phyloP scores from a whole-genome alignment of 2,329 filamentous ascomycete genomes.

The Domatiomyces catenatus region DNA sequence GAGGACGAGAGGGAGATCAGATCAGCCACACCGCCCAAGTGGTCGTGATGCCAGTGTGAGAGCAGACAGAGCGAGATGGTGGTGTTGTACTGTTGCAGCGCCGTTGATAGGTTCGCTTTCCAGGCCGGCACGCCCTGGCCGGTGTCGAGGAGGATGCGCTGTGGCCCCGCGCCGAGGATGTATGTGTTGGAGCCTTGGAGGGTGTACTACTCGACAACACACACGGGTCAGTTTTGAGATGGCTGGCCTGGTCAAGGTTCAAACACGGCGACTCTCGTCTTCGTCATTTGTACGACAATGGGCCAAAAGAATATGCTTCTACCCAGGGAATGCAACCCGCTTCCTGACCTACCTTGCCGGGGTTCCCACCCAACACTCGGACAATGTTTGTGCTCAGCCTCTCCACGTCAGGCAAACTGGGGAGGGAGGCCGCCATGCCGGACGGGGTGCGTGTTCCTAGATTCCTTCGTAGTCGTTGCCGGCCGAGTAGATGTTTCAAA shows the following conservation, averaged over 20 bases:
- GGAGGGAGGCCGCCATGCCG: slow-evolving; percentile 46
- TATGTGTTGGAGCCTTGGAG: slow-evolving; percentile 87
- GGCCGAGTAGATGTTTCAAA: background rate
- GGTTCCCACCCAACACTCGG: slow-evolving; percentile 78
- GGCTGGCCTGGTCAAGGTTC: background rate
- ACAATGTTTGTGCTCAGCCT: slow-evolving; percentile 64
- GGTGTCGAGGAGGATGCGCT: slow-evolving; percentile 74
- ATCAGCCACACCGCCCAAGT: slow-evolving; percentile 60
- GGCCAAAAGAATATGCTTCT: background rate
- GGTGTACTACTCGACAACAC: slow-evolving; percentile 33
- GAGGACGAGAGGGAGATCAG: slow-evolving; percentile 49
- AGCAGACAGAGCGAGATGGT: slow-evolving; percentile 56
- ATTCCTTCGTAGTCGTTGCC: background rate
- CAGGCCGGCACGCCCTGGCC: slow-evolving; percentile 67
- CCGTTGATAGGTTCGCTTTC: slow-evolving; percentile 48
- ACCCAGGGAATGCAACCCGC: background rate
- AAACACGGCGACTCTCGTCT: background rate
- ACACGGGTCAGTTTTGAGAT: background rate
- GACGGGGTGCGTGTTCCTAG: background rate
- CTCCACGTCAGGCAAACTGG: slow-evolving; percentile 56
- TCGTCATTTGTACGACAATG: background rate
- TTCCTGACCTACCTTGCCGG: slow-evolving; percentile 49
- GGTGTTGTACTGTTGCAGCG: slow-evolving; percentile 51
- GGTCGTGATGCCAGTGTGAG: slow-evolving; percentile 88
- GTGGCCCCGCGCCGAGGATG: slow-evolving; percentile 58